These are phyloP conservation scores for Tylopilus cervinicoccineus DNA, from an alignment of 768 basidiomycete genomes.

Conservation along the genomic window DNA sequence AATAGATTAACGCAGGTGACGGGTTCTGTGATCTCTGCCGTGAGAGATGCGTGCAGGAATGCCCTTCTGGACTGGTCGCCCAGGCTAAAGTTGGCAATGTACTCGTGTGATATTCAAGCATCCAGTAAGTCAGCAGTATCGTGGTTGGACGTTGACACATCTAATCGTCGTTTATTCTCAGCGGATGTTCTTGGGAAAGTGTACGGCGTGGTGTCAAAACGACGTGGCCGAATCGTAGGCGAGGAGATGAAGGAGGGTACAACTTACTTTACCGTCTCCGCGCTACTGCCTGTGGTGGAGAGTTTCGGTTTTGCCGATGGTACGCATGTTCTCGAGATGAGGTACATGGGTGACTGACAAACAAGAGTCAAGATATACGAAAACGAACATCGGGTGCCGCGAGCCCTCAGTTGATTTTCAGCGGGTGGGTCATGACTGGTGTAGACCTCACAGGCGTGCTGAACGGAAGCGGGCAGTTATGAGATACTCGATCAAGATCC, in stretches of 20 bases:
- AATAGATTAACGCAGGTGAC: constrained; percentile 80
- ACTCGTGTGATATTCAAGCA: constrained; percentile 96
- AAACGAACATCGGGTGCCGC: constrained; percentile 96
- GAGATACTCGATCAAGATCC: constrained; percentile 93
- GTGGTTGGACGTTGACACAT: constrained; percentile 10
- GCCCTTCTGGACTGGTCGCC: constrained; percentile 97
- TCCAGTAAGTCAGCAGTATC: constrained; percentile 61
- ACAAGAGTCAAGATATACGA: constrained; percentile 75
- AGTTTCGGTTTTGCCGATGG: constrained; percentile 98
- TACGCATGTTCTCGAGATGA: constrained; percentile 27
- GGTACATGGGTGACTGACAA: constrained; percentile 7
- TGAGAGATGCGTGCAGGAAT: constrained; percentile 85
- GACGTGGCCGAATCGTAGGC: constrained; percentile 87
- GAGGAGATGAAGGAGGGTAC: constrained; percentile 99
- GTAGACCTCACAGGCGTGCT: constrained; percentile 6
- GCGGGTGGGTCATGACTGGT: constrained; percentile 55
- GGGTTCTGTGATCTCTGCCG: constrained; percentile 85
- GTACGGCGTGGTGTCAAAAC: constrained; percentile 89
- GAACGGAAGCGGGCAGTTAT: constrained; percentile 49
- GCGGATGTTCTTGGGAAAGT: constrained; percentile 98
- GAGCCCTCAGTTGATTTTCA: constrained; percentile 95
- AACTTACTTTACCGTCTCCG: constrained; percentile 87
- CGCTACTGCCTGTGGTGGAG: constrained; percentile 92
- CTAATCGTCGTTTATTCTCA: constrained; percentile 26
- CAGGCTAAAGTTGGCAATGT: constrained; percentile 95